These are phyloP conservation scores for Melastoma candidum DNA, from an alignment of 441 rosid species.

Conservation along the genomic window DNA sequence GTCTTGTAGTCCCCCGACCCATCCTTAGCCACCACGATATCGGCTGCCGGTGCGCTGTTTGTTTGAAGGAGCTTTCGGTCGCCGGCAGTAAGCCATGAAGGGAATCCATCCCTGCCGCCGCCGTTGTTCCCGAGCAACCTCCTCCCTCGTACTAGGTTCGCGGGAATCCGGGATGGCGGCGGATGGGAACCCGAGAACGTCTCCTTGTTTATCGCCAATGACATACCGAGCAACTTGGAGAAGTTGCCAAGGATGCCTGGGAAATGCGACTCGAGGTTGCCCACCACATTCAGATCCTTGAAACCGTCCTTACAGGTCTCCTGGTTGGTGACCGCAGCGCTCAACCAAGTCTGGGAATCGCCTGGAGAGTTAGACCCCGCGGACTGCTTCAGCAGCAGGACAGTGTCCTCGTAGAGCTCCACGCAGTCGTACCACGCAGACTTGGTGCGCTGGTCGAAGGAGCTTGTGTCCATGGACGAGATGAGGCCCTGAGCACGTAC, in stretches of 20 bases:
- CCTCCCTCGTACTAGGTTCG: conserved; percentile 22
- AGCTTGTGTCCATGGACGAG: conserved; percentile 28
- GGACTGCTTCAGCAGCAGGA: conserved; percentile 42
- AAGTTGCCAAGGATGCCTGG: conserved; percentile 33
- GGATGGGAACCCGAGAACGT: conserved; percentile 12
- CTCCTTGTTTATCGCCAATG: conserved; percentile 50
- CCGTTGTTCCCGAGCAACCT: conserved; percentile 18
- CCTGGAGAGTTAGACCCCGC: conserved; percentile 24
- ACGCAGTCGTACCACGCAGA: conserved; percentile 58
- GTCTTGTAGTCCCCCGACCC: conserved; percentile 46
- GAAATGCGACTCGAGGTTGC: conserved; percentile 21
- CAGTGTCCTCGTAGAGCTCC: conserved; percentile 54
- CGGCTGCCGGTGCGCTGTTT: conserved; percentile 14
- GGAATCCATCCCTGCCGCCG: conserved; percentile 22
- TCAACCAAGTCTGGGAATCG: conserved; percentile 42
- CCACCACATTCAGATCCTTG: conserved; percentile 32
- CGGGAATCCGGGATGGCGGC: conserved; percentile 3
- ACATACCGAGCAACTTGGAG: conserved; percentile 56
- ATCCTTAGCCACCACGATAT: conserved; percentile 53
- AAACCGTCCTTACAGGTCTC: conserved; percentile 54
- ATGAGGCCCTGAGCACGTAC: conserved; percentile 32
- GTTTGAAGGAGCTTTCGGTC: conserved; percentile 43
- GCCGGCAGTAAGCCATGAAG: conserved; percentile 34
- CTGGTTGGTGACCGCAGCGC: conserved; percentile 51
- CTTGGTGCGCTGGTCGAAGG: conserved; percentile 33